Percentiles rank a stretch among this genome's conserved stretches.
Conservation (phyloP, 2,329 filamentous ascomycete genomes). For the Venturia oleaginea region DNA sequence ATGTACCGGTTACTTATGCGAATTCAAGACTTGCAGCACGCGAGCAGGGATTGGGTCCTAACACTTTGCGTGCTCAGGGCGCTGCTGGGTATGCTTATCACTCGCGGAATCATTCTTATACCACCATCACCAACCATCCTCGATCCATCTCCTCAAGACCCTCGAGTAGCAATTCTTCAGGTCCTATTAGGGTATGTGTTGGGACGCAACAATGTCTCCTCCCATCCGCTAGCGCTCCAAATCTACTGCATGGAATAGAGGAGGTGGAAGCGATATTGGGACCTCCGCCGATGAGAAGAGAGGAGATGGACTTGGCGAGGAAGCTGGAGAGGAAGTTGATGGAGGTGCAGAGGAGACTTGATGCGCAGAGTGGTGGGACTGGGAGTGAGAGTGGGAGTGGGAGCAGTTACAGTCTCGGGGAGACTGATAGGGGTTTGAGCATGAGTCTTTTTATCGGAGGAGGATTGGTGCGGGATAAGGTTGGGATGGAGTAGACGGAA, state of each 20-base stretch:
- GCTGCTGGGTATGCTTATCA: not conserved
- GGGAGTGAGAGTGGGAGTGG: not conserved
- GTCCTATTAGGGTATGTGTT: not conserved
- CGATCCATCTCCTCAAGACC: not conserved
- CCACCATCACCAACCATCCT: not conserved
- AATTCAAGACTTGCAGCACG: not conserved
- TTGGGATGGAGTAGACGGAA: too few relatives aligned
- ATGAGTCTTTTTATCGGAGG: not conserved
- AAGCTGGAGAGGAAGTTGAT: conserved; percentile 5
- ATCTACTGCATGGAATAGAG: not conserved
- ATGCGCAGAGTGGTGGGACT: not conserved
- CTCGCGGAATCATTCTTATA: not conserved
- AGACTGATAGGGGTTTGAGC: not conserved
- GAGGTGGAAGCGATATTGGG: not conserved
- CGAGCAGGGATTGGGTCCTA: not conserved
- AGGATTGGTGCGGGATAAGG: not conserved
- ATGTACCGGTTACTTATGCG: not conserved
- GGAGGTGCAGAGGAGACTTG: not conserved
- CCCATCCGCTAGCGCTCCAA: not conserved
- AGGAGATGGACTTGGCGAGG: conserved; percentile 6
- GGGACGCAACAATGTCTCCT: not conserved
- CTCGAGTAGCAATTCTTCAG: not conserved
- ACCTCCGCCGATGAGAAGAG: not conserved
- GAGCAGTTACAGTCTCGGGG: not conserved
- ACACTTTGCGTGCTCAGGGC: not conserved